A percentile compares a stretch with the other conserved stretches of the same genome.
Evolutionary conservation across 1,284 basidiomycete genomes (phyloP).

Genomic region (Ustilago crameri): DNA sequence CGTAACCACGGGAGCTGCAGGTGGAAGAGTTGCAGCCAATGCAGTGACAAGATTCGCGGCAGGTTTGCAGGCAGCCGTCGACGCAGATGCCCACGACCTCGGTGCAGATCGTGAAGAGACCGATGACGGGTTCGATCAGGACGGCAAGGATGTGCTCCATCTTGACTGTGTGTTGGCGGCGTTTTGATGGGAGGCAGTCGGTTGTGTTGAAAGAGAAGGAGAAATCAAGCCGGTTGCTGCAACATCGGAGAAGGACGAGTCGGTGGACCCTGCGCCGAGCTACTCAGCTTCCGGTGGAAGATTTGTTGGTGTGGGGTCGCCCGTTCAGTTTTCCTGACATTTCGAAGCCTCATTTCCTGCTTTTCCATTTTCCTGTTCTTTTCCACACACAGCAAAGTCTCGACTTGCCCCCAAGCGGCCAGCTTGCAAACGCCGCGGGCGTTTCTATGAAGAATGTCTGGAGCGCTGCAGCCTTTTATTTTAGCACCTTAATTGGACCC

Average conservation of each 20-base stretch:
- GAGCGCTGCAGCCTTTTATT: too few species aligned
- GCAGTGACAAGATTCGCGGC: constrained; percentile 38
- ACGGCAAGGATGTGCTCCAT: constrained; percentile 35
- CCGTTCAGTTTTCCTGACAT: neutral
- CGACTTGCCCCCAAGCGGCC: too few species aligned
- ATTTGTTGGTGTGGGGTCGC: neutral
- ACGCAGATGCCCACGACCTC: constrained; percentile 36
- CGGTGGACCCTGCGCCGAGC: constrained; percentile 21
- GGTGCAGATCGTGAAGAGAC: constrained; percentile 27
- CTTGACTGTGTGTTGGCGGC: neutral
- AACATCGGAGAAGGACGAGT: neutral
- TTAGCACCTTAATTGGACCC: neutral
- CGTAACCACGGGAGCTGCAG: constrained; percentile 13
- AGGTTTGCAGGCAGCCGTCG: constrained; percentile 42
- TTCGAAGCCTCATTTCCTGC: neutral
- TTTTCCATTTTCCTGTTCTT: too few species aligned
- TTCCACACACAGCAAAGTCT: too few species aligned
- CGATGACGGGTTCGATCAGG: constrained; percentile 29
- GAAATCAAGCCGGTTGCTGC: too few species aligned
- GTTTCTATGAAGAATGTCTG: neutral
- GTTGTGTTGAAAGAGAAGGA: constrained; percentile 1
- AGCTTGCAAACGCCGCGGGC: too few species aligned
- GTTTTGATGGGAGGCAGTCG: too few species aligned
- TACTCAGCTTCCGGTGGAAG: neutral
- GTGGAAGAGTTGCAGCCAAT: constrained; percentile 17